These are phyloP conservation scores for Lantana camara DNA, from an alignment of 257 asterid species.

Conservation along the genomic window DNA sequence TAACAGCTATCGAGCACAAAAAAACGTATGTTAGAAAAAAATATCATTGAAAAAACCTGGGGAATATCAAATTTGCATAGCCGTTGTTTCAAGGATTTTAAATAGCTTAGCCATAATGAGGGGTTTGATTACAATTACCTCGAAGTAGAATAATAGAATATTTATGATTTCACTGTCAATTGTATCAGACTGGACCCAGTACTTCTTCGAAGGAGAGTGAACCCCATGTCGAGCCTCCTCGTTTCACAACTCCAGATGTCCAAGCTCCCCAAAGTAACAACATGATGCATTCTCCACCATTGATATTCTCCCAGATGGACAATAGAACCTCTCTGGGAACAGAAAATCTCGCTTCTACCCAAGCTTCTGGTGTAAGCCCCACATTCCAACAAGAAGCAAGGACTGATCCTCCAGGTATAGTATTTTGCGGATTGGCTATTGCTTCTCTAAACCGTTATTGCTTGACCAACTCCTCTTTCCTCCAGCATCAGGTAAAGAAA, in stretches of 20 bases:
- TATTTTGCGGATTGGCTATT: constrained; percentile 5
- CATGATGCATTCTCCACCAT: constrained; percentile 30
- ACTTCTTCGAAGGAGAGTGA: constrained; percentile 39
- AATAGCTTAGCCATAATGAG: too few relatives aligned
- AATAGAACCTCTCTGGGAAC: constrained; percentile 38
- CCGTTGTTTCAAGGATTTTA: too few relatives aligned
- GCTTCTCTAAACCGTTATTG: constrained; percentile 1
- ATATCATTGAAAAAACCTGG: too few relatives aligned
- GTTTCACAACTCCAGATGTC: constrained; percentile 22
- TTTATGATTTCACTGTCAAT: constrained; percentile 10
- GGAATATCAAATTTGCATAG: too few relatives aligned
- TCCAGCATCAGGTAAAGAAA: constrained; percentile 37
- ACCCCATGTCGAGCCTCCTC: constrained; percentile 35
- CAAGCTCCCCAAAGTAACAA: constrained; percentile 38
- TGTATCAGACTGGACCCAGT: constrained; percentile 63
- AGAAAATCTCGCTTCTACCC: constrained; percentile 34
- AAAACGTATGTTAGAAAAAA: too few relatives aligned
- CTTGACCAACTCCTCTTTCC: neutral
- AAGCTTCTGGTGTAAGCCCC: constrained; percentile 33
- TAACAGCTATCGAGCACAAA: too few relatives aligned
- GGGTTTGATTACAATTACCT: too few relatives aligned
- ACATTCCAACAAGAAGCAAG: constrained; percentile 36
- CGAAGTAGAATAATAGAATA: too few relatives aligned
- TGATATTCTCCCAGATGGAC: constrained; percentile 35
- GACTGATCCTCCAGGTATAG: constrained; percentile 50